Evolutionary conservation across 2,329 filamentous ascomycete genomes (phyloP).

Genomic region (Colletotrichum sp.): DNA sequence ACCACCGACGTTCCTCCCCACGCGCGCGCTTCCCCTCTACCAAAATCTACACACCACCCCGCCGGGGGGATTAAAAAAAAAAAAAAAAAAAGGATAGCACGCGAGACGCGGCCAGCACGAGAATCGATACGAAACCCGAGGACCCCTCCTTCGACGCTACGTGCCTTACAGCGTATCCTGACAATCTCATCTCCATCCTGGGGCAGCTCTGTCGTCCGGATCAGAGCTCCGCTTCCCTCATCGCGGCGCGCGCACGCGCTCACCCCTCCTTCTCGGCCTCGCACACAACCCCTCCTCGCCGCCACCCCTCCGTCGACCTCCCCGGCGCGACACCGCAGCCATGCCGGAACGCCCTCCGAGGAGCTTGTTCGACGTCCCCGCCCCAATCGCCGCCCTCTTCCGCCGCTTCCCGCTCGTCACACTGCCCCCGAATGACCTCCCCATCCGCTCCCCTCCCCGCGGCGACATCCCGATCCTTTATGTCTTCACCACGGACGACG

Average conservation of each 20-base stretch:
- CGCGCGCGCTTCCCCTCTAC: no score
- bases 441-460: conserved; percentile 59
- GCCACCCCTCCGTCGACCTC: not conserved
- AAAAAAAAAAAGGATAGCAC: not conserved
- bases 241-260: not conserved
- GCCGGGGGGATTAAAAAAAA: no score
- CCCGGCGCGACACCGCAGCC: conserved; percentile 3
- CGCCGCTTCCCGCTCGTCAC: conserved; percentile 80
- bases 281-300: not conserved
- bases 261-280: not conserved
- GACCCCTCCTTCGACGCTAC: not conserved
- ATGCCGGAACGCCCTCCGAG: conserved; percentile 24
- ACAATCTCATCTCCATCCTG: not conserved
- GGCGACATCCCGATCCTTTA: conserved; percentile 65
- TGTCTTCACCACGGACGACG: conserved; percentile 74
- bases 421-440: conserved; percentile 78
- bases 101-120: not conserved
- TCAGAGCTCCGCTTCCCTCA: not conserved
- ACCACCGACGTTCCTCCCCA: no score
- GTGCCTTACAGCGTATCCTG: not conserved
- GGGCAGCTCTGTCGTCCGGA: not conserved
- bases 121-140: not conserved
- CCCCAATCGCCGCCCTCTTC: conserved; percentile 82
- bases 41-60: no score
- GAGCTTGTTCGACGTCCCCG: conserved; percentile 66